Evolutionary conservation across 2,329 filamentous ascomycete species (phyloP).

Genomic region (Trichoderma atroviride): DNA sequence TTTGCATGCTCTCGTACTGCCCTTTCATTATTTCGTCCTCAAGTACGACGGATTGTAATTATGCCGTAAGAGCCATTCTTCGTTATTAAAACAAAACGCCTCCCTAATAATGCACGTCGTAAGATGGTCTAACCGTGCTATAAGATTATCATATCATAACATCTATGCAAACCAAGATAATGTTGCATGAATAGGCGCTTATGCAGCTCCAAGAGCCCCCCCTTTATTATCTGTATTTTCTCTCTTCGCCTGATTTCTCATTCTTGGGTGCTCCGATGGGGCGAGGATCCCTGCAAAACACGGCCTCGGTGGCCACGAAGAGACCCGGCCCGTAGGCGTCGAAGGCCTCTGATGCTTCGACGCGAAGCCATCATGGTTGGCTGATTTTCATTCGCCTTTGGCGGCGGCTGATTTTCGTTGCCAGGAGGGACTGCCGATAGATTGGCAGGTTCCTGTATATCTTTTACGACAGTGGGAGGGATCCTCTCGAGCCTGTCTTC

Average conservation of each 20-base stretch:
- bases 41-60: neutral
- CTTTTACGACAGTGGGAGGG: neutral
- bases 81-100: neutral
- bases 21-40: neutral
- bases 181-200: constrained; percentile 8
- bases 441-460: neutral
- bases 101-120: neutral
- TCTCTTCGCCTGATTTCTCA: neutral
- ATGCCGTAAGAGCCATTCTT: neutral
- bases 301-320: constrained; percentile 36
- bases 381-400: constrained; percentile 13
- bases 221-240: neutral
- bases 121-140: constrained; percentile 6
- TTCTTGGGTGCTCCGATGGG: neutral
- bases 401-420: constrained; percentile 28
- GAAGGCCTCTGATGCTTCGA: constrained; percentile 32
- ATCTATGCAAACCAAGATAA: constrained; percentile 14
- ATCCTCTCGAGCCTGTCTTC: neutral
- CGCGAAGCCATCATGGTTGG: neutral
- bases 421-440: neutral
- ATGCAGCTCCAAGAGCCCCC: neutral
- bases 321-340: constrained; percentile 35
- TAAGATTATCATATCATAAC: constrained; percentile 14
- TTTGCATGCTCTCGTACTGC: neutral
- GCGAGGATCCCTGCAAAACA: constrained; percentile 19